Evolutionary conservation across 1,284 basidiomycete species (phyloP).

Genomic region (Marasmius tenuissimus): DNA sequence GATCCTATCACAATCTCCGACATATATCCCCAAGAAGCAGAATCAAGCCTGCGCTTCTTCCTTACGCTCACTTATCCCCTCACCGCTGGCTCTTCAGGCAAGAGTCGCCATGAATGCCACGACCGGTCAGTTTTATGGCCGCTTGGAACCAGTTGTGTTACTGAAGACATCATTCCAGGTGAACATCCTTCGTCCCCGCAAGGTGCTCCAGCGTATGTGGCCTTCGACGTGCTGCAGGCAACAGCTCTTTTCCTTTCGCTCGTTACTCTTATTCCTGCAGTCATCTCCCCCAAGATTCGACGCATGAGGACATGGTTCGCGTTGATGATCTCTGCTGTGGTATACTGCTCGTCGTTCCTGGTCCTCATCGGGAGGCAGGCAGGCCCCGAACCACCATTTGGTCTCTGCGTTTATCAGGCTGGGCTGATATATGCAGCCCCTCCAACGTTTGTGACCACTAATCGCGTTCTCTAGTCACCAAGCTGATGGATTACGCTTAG

Average conservation of each 20-base stretch:
- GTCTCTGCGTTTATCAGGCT: slow-evolving; percentile 5
- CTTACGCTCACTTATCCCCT: no score
- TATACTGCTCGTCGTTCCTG: slow-evolving; percentile 8
- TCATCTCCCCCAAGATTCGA: neutral
- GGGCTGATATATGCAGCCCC: slow-evolving; percentile 8
- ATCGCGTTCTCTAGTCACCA: no score
- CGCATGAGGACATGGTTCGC: slow-evolving; percentile 11
- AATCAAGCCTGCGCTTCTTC: no score
- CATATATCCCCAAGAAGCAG: no score
- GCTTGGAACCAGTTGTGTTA: no score
- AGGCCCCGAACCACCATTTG: slow-evolving; percentile 4
- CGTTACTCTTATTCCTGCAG: neutral
- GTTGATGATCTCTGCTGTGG: slow-evolving; percentile 2
- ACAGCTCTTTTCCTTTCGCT: slow-evolving; percentile 1
- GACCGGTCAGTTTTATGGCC: no score
- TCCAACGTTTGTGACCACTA: neutral
- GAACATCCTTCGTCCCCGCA: no score
- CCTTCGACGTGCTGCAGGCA: slow-evolving; percentile 3
- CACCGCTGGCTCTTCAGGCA: no score
- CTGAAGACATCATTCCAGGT: no score
- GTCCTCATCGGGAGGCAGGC: slow-evolving; percentile 8
- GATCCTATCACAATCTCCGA: no score
- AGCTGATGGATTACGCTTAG: neutral
- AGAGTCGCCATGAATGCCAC: no score
- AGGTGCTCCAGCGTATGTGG: neutral